Conservation (phyloP, 306 rosid species). For the Nissolia schottii region DNA sequence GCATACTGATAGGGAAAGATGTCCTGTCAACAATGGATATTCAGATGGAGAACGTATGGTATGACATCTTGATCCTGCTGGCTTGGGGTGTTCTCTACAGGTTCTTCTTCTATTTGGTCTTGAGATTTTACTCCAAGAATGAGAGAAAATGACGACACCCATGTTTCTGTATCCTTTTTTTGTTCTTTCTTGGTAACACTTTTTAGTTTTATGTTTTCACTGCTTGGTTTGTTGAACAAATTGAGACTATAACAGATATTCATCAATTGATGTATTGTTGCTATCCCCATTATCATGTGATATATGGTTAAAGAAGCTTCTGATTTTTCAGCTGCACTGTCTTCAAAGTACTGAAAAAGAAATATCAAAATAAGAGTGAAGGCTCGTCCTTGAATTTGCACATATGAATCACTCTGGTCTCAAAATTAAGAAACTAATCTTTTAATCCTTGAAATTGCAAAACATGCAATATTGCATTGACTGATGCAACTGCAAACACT, state of each 20-base stretch:
- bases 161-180: background rate
- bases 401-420: no score
- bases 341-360: no score
- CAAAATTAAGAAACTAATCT: no score
- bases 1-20: slow-evolving; percentile 63
- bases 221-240: background rate
- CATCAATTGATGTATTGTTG: background rate
- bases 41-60: slow-evolving; percentile 38
- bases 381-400: no score
- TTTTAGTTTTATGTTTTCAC: background rate
- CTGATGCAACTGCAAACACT: no score
- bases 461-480: no score
- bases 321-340: background rate
- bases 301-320: background rate
- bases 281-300: background rate
- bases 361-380: no score
- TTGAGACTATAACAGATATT: background rate
- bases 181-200: background rate
- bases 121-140: slow-evolving; percentile 87
- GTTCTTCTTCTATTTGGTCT: slow-evolving; percentile 72
- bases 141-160: slow-evolving; percentile 54
- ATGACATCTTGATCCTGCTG: slow-evolving; percentile 56
- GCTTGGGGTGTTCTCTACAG: slow-evolving; percentile 92
- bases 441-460: no score
- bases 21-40: slow-evolving; percentile 63